A percentile compares a stretch with the other conserved stretches of the same genome.
Evolutionary conservation across 495 filamentous ascomycete genomes (phyloP).

Genomic region (Aspergillus nanangensis): DNA sequence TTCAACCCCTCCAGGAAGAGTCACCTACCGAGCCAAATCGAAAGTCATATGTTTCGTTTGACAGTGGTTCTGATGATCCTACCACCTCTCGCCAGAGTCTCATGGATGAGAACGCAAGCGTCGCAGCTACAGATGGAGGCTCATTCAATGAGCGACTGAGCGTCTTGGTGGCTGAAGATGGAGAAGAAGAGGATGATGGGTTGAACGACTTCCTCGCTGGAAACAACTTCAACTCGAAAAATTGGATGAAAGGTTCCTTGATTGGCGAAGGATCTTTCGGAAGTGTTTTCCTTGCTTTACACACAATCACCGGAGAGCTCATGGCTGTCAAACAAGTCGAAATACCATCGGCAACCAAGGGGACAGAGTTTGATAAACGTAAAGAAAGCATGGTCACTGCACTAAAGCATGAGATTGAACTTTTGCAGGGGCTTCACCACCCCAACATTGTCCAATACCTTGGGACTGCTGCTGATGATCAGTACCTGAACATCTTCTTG

Average conservation of each 20-base stretch:
- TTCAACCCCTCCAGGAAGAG: slow-evolving; percentile 89
- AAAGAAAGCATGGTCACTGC: slow-evolving; percentile 98
- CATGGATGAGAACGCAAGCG: slow-evolving; percentile 74
- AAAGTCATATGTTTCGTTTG: slow-evolving; percentile 95
- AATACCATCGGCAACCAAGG: slow-evolving; percentile 74
- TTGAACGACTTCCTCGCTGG: slow-evolving; percentile 81
- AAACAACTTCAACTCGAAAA: slow-evolving; percentile 89
- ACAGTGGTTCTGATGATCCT: slow-evolving; percentile 79
- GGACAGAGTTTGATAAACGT: slow-evolving; percentile 74
- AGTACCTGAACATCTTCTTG: slow-evolving; percentile 98
- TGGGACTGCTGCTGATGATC: slow-evolving; percentile 83
- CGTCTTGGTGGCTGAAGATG: slow-evolving; percentile 64
- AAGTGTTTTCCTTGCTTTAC: slow-evolving; percentile 93
- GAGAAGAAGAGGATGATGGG: slow-evolving; percentile 78
- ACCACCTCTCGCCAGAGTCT: slow-evolving; percentile 67
- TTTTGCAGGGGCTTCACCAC: slow-evolving; percentile 91
- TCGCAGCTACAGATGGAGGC: slow-evolving; percentile 57
- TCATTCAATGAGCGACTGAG: slow-evolving; percentile 67
- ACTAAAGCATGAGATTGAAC: slow-evolving; percentile 90
- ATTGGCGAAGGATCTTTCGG: slow-evolving; percentile 98
- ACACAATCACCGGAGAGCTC: slow-evolving; percentile 93
- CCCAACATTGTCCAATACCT: slow-evolving; percentile 98
- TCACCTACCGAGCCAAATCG: slow-evolving; percentile 84
- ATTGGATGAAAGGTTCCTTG: slow-evolving; percentile 98
- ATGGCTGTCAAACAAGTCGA: slow-evolving; percentile 99